Base-by-base conservation (phyloP, 306 rosid genomes). In the Pachyrhizus erosus region DNA sequence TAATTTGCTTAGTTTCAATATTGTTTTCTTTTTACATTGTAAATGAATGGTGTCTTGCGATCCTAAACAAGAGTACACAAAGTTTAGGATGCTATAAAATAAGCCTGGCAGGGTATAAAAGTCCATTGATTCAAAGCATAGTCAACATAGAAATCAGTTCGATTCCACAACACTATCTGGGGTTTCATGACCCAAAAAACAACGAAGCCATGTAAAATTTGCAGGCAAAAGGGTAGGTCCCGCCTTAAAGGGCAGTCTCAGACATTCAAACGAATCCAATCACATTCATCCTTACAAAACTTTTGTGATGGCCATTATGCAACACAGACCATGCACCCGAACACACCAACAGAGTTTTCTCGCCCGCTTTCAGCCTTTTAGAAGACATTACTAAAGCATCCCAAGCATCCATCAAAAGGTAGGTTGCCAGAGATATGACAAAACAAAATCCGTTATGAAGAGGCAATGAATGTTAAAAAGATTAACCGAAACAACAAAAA, bases 191-290 rank as follows among this genome's bases (percentile, higher is more conserved):
- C 78, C 85, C 80, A 65, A 67, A 77, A 85, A 83, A 79, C 70
- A 80, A 66, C 82, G 45, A 48, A 78, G 76, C 84, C 80, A 68
- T 69, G 55, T 62, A 49, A 54, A 66, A 34, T 43, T 42, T 75
- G 57, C 51, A 72, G 80, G 81, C 76, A 83, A 80, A 85, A 84
- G 54, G 57, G 85, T 61, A 76, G 90, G 92, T 70, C 89, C 89
- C 75, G 20, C 84, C 82, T 57, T 26, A 60, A 77, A 86, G 48
- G 80, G 76, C 69, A 80, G 60, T 43, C 85, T 77, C 77, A 88
- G 82, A 86, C 87, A 87, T 87, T 91, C 77, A 89, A 87, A 79
- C 94, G 87, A 89, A 87, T 84, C 79, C 70, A 88, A 85, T 90
- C 88, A 82, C 75, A 76, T 24, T 83, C 81, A 85, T 78, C 90